These are phyloP conservation scores for Cyberlindnera subsufficiens DNA, from an alignment of 805 yeast species.

Conservation along the genomic window DNA sequence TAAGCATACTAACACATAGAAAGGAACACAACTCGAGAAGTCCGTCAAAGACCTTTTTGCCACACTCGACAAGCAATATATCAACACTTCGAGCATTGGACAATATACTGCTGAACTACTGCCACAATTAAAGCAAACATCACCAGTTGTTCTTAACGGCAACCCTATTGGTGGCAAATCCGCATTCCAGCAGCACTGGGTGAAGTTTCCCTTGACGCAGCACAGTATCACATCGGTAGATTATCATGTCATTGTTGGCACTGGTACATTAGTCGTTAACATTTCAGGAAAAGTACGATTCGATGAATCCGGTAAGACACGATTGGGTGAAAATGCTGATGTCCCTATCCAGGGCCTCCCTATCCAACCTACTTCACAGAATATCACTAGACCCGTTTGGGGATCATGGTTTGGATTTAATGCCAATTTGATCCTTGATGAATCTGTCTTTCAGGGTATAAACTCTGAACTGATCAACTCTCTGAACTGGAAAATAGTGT, in stretches of 20 bases:
- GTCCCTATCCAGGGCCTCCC: constrained; percentile 22
- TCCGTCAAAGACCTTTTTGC: constrained; percentile 20
- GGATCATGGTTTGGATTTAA: constrained; percentile 69
- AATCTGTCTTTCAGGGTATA: constrained; percentile 31
- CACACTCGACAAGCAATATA: constrained; percentile 19
- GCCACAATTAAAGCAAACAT: constrained; percentile 43
- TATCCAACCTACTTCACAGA: not conserved
- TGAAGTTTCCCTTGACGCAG: constrained; percentile 48
- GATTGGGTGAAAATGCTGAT: constrained; percentile 60
- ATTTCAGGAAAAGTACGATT: constrained; percentile 58
- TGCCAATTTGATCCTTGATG: constrained; percentile 55
- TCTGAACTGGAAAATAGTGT: constrained; percentile 62
- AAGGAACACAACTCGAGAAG: constrained; percentile 14
- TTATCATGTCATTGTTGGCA: constrained; percentile 62
- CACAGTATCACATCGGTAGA: constrained; percentile 63
- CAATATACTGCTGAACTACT: constrained; percentile 21
- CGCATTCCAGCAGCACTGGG: constrained; percentile 55
- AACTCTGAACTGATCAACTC: constrained; percentile 47
- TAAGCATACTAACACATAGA: not conserved
- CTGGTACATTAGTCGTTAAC: constrained; percentile 46
- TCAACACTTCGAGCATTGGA: constrained; percentile 11
- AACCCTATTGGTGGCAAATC: constrained; percentile 45
- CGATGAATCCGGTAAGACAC: constrained; percentile 69
- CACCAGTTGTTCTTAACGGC: constrained; percentile 55
- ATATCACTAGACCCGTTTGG: constrained; percentile 32